phyloP scores from a whole-genome alignment of 73 alveolate genomes.

The Symbiodinium pilosum region DNA sequence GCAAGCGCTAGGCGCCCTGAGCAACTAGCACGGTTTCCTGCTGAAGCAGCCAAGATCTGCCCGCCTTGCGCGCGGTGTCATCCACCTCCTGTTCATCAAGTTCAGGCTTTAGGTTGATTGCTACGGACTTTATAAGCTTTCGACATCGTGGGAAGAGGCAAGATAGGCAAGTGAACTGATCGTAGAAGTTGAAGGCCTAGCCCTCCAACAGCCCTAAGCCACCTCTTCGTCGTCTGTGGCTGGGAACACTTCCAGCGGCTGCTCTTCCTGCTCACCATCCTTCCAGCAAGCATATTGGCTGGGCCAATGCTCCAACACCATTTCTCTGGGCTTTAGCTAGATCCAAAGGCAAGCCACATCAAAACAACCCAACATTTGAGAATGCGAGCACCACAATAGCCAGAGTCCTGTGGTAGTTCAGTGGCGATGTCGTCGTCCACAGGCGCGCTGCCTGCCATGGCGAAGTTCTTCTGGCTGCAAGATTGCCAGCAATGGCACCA shows the following conservation, averaged over 20 bases:
- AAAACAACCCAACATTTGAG: background rate
- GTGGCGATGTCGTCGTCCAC: background rate
- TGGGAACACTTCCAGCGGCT: background rate
- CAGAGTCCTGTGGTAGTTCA: background rate
- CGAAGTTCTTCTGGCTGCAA: too few relatives aligned
- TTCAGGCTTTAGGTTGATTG: too few relatives aligned
- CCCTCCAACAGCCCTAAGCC: background rate
- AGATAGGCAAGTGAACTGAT: too few relatives aligned
- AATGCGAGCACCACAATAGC: background rate
- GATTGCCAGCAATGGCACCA: too few relatives aligned
- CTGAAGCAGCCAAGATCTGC: too few relatives aligned
- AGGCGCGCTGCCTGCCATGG: background rate
- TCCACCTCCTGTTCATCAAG: background rate
- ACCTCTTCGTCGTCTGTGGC: conserved; percentile 10
- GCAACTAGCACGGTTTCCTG: too few relatives aligned
- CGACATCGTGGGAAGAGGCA: too few relatives aligned
- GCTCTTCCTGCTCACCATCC: background rate
- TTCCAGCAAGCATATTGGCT: too few relatives aligned
- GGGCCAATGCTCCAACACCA: background rate
- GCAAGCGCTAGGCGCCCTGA: too few relatives aligned
- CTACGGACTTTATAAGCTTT: too few relatives aligned
- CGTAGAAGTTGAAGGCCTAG: too few relatives aligned
- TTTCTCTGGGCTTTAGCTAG: background rate
- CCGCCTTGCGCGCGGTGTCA: background rate
- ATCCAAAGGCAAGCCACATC: too few relatives aligned